Evolutionary conservation across 2,329 filamentous ascomycete genomes (phyloP), one percentile per base, ranked within the genome.

Genomic region (Geosmithia putterillii): DNA sequence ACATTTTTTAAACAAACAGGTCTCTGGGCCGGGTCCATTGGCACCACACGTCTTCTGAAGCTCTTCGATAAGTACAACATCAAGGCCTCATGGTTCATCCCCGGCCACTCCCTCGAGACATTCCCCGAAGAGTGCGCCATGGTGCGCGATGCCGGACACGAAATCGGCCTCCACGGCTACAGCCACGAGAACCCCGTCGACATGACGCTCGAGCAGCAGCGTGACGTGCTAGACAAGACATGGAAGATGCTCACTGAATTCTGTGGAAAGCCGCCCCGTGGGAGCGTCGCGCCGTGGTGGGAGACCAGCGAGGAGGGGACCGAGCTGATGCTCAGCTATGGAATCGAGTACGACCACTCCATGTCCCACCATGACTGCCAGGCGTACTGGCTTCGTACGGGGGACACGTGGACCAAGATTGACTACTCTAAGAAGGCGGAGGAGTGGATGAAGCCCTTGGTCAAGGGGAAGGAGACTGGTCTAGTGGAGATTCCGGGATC

Each of bases 251-350:
- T 86, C 28, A 85, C 77, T 0, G 76, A 81, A 0, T 83, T 89
- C 34, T 40, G 54, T 52, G 74, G 73, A 35, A 85, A 85, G 60
- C 79, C 79, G 1, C 84, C 84, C 0, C 66, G 81, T 1, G 83
- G 84, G 1, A 80, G 73, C 32, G 82, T 87, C 0, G 83, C 82
- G 0, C 83, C 84, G 0, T 88, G 63, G 68, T 87, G 82, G 83
- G 83, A 87, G 54, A 79, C 75, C 0, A 79, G 73, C 46, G 70
- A 76, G 48, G 82, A 86, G 54, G 81, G 79, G 3, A 74, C 75
- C 0, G 74, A 83, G 48, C 58, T 84, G 12, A 63, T 83, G 52
- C 66, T 83, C 15, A 69, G 66, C 48, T 83, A 83, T 52, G 79
- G 80, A 10, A 75, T 83, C 46, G 78, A 82, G 50, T 84, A 83